phyloP scores from a whole-genome alignment of 805 yeast species.

The Cyberlindnera xylosilytica region DNA sequence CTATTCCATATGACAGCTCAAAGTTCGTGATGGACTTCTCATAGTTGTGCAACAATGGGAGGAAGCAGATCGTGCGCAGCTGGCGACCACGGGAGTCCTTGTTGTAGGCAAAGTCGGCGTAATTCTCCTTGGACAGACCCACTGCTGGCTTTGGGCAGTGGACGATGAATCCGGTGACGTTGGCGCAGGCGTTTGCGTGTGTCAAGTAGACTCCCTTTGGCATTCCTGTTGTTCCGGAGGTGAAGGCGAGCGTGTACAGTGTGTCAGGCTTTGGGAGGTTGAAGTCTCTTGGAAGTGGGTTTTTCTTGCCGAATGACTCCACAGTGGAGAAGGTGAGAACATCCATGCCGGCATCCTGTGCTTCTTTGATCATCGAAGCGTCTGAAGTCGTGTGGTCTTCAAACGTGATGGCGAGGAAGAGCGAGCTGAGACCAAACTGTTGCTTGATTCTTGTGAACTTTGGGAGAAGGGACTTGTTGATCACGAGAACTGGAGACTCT shows the following conservation, averaged over 20 bases:
- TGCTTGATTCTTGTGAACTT: slow-evolving; percentile 40
- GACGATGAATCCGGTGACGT: slow-evolving; percentile 29
- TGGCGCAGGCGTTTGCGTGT: slow-evolving; percentile 49
- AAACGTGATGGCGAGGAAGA: slow-evolving; percentile 47
- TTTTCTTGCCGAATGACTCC: slow-evolving; percentile 32
- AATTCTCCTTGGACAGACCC: slow-evolving; percentile 16
- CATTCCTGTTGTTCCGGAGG: slow-evolving; percentile 62
- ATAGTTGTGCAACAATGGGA: slow-evolving; percentile 58
- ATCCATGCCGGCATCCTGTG: slow-evolving; percentile 27
- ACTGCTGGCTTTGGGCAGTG: slow-evolving; percentile 28
- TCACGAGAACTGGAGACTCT: slow-evolving; percentile 50
- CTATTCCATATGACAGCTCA: slow-evolving; percentile 39
- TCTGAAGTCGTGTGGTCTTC: slow-evolving; percentile 35
- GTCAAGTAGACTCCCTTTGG: slow-evolving; percentile 64
- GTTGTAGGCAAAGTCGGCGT: slow-evolving; percentile 16
- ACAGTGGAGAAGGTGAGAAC: slow-evolving; percentile 35
- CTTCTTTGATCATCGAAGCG: slow-evolving; percentile 11
- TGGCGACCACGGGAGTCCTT: slow-evolving; percentile 20
- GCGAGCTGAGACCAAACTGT: slow-evolving; percentile 21
- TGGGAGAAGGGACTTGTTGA: slow-evolving; percentile 42
- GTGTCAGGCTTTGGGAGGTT: slow-evolving; percentile 37
- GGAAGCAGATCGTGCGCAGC: slow-evolving; percentile 32
- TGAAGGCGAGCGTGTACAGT: slow-evolving; percentile 51
- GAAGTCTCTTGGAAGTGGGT: slow-evolving; percentile 31
- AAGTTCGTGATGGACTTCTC: slow-evolving; percentile 45